Percentiles rank a stretch among this genome's conserved stretches.
Conservation (phyloP, 176 grass and related monocot species). For the Triticum dicoccoides region DNA sequence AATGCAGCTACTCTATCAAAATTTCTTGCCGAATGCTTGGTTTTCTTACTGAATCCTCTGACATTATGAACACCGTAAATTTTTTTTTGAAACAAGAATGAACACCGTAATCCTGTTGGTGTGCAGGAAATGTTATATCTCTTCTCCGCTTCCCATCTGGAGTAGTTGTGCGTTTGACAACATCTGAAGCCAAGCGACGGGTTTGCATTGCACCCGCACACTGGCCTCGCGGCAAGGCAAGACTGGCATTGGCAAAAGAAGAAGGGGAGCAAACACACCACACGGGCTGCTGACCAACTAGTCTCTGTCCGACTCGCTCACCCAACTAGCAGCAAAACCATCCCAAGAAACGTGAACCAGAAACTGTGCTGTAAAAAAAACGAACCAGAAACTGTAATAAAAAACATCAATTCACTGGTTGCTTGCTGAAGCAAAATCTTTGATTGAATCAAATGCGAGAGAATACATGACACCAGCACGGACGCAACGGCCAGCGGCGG, state of each 20-base stretch:
- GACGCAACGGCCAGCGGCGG: constrained; percentile 28
- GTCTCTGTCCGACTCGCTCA: background rate
- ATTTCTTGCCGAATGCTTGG: background rate
- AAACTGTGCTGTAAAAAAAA: too few relatives aligned
- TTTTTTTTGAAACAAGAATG: too few relatives aligned
- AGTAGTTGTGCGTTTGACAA: background rate
- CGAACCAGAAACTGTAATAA: background rate
- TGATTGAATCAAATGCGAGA: constrained; percentile 19
- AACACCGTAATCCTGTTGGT: background rate
- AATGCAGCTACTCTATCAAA: too few relatives aligned
- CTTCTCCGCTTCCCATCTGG: background rate
- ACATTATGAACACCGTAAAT: background rate
- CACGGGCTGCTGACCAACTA: background rate
- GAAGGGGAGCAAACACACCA: background rate
- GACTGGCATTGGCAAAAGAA: background rate
- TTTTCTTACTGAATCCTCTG: background rate
- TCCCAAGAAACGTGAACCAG: background rate
- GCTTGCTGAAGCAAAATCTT: background rate
- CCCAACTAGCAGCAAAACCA: constrained; percentile 18
- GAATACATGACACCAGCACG: constrained; percentile 10
- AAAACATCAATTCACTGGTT: background rate
- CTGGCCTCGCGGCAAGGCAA: background rate
- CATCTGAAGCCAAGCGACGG: background rate
- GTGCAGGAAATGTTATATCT: background rate
- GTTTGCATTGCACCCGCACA: background rate